Evolutionary conservation across 768 basidiomycete species (phyloP).

Genomic region (Suillus occidentalis): DNA sequence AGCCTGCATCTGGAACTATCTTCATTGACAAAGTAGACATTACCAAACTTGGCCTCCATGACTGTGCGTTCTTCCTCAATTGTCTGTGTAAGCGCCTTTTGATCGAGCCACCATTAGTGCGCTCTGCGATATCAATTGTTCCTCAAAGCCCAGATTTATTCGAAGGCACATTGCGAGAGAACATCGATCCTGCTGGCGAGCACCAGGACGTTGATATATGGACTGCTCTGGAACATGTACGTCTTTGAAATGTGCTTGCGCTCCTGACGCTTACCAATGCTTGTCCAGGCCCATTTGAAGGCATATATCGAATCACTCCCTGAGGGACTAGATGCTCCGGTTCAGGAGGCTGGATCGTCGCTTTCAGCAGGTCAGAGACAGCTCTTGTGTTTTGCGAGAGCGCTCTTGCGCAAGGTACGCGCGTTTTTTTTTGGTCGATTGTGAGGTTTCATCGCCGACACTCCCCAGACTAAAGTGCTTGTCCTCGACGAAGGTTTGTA

Average conservation of each 20-base stretch:
- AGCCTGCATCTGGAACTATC: slow-evolving; percentile 66
- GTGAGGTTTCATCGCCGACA: neutral
- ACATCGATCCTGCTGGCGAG: slow-evolving; percentile 83
- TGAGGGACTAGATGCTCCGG: slow-evolving; percentile 68
- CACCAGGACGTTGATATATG: slow-evolving; percentile 83
- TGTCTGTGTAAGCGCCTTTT: neutral
- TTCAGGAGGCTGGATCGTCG: slow-evolving; percentile 79
- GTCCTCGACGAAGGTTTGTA: slow-evolving; percentile 86
- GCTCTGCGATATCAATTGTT: slow-evolving; percentile 81
- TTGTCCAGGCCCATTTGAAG: slow-evolving; percentile 59
- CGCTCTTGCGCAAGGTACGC: slow-evolving; percentile 69
- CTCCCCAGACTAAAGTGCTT: slow-evolving; percentile 69
- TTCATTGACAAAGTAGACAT: slow-evolving; percentile 77
- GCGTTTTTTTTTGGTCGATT: neutral
- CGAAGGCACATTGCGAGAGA: slow-evolving; percentile 76
- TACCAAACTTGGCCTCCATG: slow-evolving; percentile 70
- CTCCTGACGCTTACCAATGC: neutral
- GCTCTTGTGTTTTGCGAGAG: slow-evolving; percentile 85
- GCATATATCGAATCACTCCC: slow-evolving; percentile 65
- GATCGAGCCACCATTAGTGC: slow-evolving; percentile 39
- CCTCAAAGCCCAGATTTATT: slow-evolving; percentile 77
- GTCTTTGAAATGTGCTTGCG: slow-evolving; percentile 3
- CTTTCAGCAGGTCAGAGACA: slow-evolving; percentile 86
- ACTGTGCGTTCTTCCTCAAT: slow-evolving; percentile 28
- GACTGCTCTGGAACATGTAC: slow-evolving; percentile 73